phyloP scores from a whole-genome alignment of 257 asterid genomes.

The Craterostigma plantagineum region DNA sequence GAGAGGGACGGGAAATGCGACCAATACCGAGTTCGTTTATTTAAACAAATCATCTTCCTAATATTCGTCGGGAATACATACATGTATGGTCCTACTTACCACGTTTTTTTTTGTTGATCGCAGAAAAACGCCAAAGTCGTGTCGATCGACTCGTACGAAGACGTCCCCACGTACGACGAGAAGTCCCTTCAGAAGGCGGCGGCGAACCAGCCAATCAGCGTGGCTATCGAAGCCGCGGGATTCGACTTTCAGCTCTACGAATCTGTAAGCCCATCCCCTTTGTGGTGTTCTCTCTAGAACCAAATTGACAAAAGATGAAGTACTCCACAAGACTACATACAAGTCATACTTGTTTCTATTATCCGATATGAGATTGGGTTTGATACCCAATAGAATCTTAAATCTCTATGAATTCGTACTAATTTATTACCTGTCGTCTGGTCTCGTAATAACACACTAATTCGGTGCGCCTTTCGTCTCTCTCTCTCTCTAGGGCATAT shows the following conservation, averaged over 20 bases:
- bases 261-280: constrained; percentile 25
- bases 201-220: constrained; percentile 61
- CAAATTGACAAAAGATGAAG: not conserved
- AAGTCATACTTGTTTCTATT: too few species aligned
- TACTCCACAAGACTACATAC: too few species aligned
- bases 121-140: constrained; percentile 72
- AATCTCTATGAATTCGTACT: too few species aligned
- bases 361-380: too few species aligned
- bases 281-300: not conserved
- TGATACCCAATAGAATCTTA: too few species aligned
- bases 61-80: not conserved
- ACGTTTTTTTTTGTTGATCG: too few species aligned
- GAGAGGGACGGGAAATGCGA: constrained; percentile 55
- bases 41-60: not conserved
- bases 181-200: constrained; percentile 58
- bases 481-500: constrained; percentile 49
- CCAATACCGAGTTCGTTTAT: constrained; percentile 21
- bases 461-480: too few species aligned
- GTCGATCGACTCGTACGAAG: constrained; percentile 61
- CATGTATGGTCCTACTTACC: not conserved
- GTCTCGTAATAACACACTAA: not conserved
- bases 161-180: constrained; percentile 60
- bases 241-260: constrained; percentile 77
- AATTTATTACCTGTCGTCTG: not conserved
- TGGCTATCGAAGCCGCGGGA: constrained; percentile 91